Base-by-base conservation (phyloP, 2,329 filamentous ascomycete species). In the Huntiella decipiens region DNA sequence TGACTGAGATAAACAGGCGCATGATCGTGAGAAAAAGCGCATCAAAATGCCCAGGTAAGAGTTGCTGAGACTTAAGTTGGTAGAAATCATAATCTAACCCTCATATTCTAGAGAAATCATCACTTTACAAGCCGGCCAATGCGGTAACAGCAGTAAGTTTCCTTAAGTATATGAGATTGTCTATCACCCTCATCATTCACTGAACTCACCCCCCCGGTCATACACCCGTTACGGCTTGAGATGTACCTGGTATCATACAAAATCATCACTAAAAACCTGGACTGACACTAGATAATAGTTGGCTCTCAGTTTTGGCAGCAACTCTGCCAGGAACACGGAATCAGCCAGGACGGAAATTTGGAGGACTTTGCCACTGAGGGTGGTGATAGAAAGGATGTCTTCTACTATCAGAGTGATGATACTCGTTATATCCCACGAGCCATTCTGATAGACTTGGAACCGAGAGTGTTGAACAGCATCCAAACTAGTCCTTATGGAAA, bases 231-330 rank as follows among this genome's bases (percentile, higher is more conserved):
- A 28, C 22, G 22, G 22, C 8, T 10, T 28, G 22, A 7, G 22
- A 28, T 28, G 13, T 51, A 50, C 54, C 52, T 48, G 46, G 51
- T 50, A 45, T 53, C 50, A 47, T 51, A 45, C 50, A 17, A n/a
- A 19, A 44, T 32, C 43, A 37, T 3, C 7, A 16, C 10, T 13
- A 4, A 34, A 15, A 37, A 19, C 28, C 3, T 5, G 22, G 22
- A 28, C 22, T 28, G 7, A 28, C 16, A 36, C 22, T 10, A 37
- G 12, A 16, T 33, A 19, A 31, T 53, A 94, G 86, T 96, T 61
- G 91, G 91, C 50, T 88, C 84, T 58, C 85, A 96, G 60, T 98
- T 98, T 66, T 98, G 91, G 91, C 88, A 96, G 63, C 91, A 96
- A 65, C 75, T 96, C 50, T 98, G 91, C 63, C 82, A 88, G 61